A percentile compares a stretch with the other conserved stretches of the same genome.
Evolutionary conservation across 805 yeast genomes (phyloP).

Genomic region (Ogataea trehalophila): DNA sequence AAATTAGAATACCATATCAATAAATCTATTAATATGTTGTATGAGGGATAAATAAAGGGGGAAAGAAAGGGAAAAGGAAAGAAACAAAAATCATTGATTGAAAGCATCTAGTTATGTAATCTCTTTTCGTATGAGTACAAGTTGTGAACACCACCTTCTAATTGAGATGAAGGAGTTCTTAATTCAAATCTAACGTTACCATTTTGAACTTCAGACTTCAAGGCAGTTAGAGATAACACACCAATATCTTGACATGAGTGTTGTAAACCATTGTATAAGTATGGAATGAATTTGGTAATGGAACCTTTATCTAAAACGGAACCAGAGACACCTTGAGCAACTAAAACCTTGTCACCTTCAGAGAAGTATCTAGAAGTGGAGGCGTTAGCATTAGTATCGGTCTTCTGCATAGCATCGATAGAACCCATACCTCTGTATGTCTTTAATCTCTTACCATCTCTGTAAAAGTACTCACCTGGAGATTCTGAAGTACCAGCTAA

Average conservation of each 20-base stretch:
- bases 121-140: slow-evolving; percentile 97
- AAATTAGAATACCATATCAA: too few species aligned
- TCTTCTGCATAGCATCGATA: slow-evolving; percentile 95
- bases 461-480: slow-evolving; percentile 96
- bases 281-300: slow-evolving; percentile 87
- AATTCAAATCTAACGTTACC: slow-evolving; percentile 89
- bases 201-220: slow-evolving; percentile 57
- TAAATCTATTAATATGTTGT: not conserved
- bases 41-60: not conserved
- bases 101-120: slow-evolving; percentile 62
- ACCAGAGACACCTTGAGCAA: slow-evolving; percentile 99
- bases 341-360: slow-evolving; percentile 90
- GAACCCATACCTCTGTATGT: slow-evolving; percentile 99
- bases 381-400: slow-evolving; percentile 86
- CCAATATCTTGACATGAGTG: slow-evolving; percentile 99
- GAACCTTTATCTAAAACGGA: slow-evolving; percentile 97
- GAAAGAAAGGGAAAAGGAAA: not conserved
- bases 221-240: slow-evolving; percentile 55
- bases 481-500: slow-evolving; percentile 98
- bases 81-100: not conserved
- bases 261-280: slow-evolving; percentile 91
- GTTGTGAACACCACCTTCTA: slow-evolving; percentile 97
- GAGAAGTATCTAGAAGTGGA: slow-evolving; percentile 98
- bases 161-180: slow-evolving; percentile 98
- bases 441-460: slow-evolving; percentile 97